These are phyloP conservation scores for Penicillium sp. DNA, from an alignment of 2,329 filamentous ascomycete genomes.

Conservation along the genomic window DNA sequence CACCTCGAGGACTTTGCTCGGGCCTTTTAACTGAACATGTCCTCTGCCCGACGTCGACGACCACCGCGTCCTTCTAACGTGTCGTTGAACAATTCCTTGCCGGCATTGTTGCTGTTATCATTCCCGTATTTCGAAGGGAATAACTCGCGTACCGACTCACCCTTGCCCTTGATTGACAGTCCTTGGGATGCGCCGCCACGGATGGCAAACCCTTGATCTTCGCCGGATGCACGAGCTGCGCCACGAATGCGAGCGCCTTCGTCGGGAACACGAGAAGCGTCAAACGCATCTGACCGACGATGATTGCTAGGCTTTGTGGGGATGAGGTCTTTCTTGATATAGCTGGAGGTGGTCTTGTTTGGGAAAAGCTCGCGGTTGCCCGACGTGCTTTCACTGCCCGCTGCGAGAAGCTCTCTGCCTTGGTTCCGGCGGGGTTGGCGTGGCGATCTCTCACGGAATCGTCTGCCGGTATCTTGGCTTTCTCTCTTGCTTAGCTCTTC, in stretches of 20 bases:
- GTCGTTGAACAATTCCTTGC: conserved; percentile 70
- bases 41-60: conserved; percentile 68
- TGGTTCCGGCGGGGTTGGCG: conserved; percentile 38
- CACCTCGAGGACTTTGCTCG: not conserved
- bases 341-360: conserved; percentile 43
- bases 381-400: conserved; percentile 26
- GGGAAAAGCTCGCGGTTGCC: conserved; percentile 51
- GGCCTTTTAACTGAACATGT: conserved; percentile 64
- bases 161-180: conserved; percentile 71
- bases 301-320: conserved; percentile 51
- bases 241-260: conserved; percentile 62
- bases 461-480: conserved; percentile 39
- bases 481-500: conserved; percentile 36
- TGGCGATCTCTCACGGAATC: conserved; percentile 48
- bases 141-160: conserved; percentile 65
- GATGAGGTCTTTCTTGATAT: conserved; percentile 60
- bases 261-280: conserved; percentile 41
- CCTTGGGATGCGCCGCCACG: conserved; percentile 49
- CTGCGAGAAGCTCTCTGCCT: conserved; percentile 63
- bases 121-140: conserved; percentile 62
- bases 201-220: conserved; percentile 40
- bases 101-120: conserved; percentile 51
- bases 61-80: conserved; percentile 59
- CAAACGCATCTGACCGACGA: conserved; percentile 54
- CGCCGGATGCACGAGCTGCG: conserved; percentile 56